Evolutionary conservation across 495 filamentous ascomycete species (phyloP).

Genomic region (Lasiosphaeris hirsuta): DNA sequence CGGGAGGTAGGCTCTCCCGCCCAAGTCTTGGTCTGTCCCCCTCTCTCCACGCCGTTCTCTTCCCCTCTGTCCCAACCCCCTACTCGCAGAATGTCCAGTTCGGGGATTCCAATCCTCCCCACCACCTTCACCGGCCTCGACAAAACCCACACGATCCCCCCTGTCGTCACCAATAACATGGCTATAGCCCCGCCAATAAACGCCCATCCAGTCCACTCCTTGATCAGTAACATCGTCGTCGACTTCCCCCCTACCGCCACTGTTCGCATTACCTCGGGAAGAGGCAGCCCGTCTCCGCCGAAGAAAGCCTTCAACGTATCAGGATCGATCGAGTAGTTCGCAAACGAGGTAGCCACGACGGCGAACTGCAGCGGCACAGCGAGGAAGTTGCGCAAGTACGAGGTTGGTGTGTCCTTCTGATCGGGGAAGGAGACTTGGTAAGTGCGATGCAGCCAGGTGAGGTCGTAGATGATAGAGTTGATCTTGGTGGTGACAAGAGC

Average conservation of each 20-base stretch:
- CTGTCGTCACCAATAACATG: slow-evolving; percentile 30
- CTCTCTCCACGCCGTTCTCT: neutral
- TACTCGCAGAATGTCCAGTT: slow-evolving; percentile 12
- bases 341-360: slow-evolving; percentile 13
- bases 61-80: neutral
- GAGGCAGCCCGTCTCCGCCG: neutral
- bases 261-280: slow-evolving; percentile 9
- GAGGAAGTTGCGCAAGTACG: slow-evolving; percentile 20
- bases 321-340: slow-evolving; percentile 9
- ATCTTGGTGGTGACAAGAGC: neutral
- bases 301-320: neutral
- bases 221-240: slow-evolving; percentile 6
- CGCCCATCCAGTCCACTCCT: slow-evolving; percentile 16
- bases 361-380: slow-evolving; percentile 21
- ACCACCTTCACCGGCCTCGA: slow-evolving; percentile 2
- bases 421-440: slow-evolving; percentile 13
- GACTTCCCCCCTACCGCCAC: slow-evolving; percentile 12
- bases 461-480: slow-evolving; percentile 12
- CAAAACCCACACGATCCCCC: slow-evolving; percentile 39
- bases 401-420: slow-evolving; percentile 11
- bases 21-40: neutral
- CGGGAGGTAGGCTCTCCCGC: no score
- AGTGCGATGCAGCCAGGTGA: slow-evolving; percentile 19
- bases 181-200: slow-evolving; percentile 14
- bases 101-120: slow-evolving; percentile 4